Evolutionary conservation across 768 basidiomycete species (phyloP), one percentile per base, ranked within the genome.

Genomic region (Mycena rosella): DNA sequence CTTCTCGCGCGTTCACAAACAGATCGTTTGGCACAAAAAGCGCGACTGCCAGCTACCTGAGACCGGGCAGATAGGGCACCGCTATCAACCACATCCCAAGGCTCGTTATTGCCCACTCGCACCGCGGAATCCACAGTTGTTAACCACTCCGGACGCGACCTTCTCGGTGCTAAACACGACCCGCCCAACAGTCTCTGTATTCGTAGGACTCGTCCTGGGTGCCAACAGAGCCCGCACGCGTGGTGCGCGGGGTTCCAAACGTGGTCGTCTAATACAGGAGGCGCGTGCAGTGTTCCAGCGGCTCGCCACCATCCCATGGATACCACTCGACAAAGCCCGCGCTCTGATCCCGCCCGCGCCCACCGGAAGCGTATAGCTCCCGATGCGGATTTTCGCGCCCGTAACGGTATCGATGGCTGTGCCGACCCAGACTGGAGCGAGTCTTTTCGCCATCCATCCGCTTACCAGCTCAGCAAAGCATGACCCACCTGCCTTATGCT

Each of bases 261-360:
- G 61, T 40, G 1, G 64, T 66, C 36, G 32, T 40, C 54, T 70
- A 64, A 27, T 67, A 67, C 22, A 56, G 65, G 9, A 59, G 67
- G 24, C 13, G 51, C 6, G 63, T 60, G 40, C 69, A 70, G 22
- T 62, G 64, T 32, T 70, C 26, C 22, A 54, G 14, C 8, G 64
- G 69, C 38, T 59, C 49, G 2, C 47, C 64, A 3, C 29, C 27
- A 20, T 70, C 67, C 69, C 69, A 70, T 2, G 65, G 69, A 22
- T 61, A 66, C 69, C 69, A 70, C 59, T 70, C 69, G 13, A 70
- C 69, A 49, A 70, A 70, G 4, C 69, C 65, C 26, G 22, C 27
- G n/a, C n/a, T n/a, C n/a, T n/a, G 29, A 66, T 66, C 6, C 65
- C 65, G 11, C 57, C 56, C 8, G 49, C n/a, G 45, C 44, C 36